phyloP scores from a whole-genome alignment of 768 basidiomycete species.

The Rhodotorula kratochvilovae region DNA sequence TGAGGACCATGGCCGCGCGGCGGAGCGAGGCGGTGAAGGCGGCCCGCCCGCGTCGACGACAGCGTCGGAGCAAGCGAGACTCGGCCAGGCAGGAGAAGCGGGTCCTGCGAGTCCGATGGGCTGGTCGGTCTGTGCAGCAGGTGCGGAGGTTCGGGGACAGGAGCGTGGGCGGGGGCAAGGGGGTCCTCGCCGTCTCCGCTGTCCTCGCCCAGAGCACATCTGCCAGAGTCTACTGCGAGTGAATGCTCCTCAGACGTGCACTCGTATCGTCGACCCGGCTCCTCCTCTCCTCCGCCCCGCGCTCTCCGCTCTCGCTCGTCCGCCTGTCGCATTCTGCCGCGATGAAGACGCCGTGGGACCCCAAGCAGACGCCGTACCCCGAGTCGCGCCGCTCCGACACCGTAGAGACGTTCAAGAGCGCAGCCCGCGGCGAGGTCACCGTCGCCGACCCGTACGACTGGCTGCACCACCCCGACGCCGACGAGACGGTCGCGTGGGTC shows the following conservation, averaged over 20 bases:
- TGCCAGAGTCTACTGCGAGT: background rate
- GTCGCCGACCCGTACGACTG: conserved; percentile 65
- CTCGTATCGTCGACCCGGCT: background rate
- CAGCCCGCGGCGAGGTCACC: conserved; percentile 58
- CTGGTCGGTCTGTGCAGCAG: too few relatives aligned
- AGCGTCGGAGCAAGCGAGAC: too few relatives aligned
- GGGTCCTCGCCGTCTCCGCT: too few relatives aligned
- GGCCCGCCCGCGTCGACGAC: too few relatives aligned
- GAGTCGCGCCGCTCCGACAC: conserved; percentile 53
- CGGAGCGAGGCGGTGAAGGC: background rate
- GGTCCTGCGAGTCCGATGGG: too few relatives aligned
- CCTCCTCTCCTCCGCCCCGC: background rate
- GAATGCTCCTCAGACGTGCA: background rate
- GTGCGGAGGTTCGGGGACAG: too few relatives aligned
- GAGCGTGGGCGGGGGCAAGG: too few relatives aligned
- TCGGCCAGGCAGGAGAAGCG: too few relatives aligned
- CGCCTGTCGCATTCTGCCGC: background rate
- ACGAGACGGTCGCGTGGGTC: conserved; percentile 58
- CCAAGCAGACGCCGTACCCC: conserved; percentile 55
- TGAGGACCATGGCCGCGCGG: conserved; percentile 18
- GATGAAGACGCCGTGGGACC: background rate
- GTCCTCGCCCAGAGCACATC: too few relatives aligned
- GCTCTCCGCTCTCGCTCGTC: background rate
- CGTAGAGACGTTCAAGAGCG: conserved; percentile 67
- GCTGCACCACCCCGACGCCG: conserved; percentile 56